Conservation (phyloP, 495 filamentous ascomycete species). For the Neurospora tetraspora region DNA sequence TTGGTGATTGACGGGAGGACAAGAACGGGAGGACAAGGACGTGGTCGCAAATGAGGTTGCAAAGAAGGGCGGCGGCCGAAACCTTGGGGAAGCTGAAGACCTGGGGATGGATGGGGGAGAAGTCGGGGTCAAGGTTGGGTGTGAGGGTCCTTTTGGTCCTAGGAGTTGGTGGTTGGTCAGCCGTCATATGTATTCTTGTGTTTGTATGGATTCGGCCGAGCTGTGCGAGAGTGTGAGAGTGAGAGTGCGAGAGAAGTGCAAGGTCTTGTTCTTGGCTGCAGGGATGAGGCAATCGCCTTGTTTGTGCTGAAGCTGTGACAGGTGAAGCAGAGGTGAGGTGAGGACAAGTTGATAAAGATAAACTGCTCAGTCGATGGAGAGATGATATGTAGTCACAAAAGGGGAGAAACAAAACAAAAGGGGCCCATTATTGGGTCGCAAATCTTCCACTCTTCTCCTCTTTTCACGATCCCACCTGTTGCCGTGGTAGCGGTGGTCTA, state of each 20-base stretch:
- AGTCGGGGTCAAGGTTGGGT: too few relatives aligned
- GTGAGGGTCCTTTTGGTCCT: too few relatives aligned
- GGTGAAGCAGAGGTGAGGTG: neutral
- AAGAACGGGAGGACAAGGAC: neutral
- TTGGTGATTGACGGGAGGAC: neutral
- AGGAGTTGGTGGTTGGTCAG: neutral
- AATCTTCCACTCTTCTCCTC: neutral
- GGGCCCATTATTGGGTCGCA: neutral
- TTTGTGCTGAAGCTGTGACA: neutral
- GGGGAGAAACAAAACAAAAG: constrained; percentile 1
- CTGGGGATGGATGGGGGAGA: too few relatives aligned
- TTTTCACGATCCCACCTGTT: neutral
- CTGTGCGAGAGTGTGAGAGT: too few relatives aligned
- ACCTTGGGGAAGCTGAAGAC: neutral
- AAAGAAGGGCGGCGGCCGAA: neutral
- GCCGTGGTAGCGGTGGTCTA: neutral
- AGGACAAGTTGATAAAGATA: neutral
- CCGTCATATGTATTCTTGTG: neutral
- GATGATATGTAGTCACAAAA: neutral
- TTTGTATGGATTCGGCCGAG: neutral
- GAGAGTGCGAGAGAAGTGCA: too few relatives aligned
- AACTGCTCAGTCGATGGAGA: too few relatives aligned
- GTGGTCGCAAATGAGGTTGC: neutral
- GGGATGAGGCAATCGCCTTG: neutral
- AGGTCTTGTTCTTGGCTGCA: neutral